A percentile compares a stretch with the other conserved stretches of the same genome.
Conservation (phyloP, 495 filamentous ascomycete species). For the Aspergillus ostianus region DNA sequence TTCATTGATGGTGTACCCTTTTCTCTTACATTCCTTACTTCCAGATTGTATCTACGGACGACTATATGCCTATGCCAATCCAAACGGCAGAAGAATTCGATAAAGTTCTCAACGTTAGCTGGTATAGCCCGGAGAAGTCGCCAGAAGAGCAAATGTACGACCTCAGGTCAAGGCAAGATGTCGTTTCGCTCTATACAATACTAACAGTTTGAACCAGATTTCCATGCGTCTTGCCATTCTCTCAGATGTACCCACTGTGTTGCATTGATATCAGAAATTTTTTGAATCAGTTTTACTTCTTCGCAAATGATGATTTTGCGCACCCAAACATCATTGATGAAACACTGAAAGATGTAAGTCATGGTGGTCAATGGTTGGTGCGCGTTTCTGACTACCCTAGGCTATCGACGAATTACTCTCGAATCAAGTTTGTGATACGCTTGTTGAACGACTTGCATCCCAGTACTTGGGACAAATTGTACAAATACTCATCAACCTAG, state of each 20-base stretch:
- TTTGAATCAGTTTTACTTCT: slow-evolving; percentile 93
- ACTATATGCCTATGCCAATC: slow-evolving; percentile 99
- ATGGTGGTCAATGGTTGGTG: neutral
- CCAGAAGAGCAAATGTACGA: slow-evolving; percentile 72
- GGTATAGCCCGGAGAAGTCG: slow-evolving; percentile 81
- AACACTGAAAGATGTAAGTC: slow-evolving; percentile 69
- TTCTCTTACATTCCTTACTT: slow-evolving; percentile 10
- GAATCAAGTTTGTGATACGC: slow-evolving; percentile 80
- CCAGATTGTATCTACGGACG: slow-evolving; percentile 90
- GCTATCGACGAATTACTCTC: slow-evolving; percentile 89
- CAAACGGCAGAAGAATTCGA: slow-evolving; percentile 86
- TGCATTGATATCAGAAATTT: slow-evolving; percentile 98
- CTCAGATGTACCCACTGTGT: slow-evolving; percentile 97
- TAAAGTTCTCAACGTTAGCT: slow-evolving; percentile 89
- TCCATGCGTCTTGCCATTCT: slow-evolving; percentile 91
- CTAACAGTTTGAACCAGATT: slow-evolving; percentile 53
- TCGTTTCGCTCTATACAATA: neutral
- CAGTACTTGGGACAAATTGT: slow-evolving; percentile 97
- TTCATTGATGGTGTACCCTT: too few relatives aligned
- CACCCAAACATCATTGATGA: slow-evolving; percentile 84
- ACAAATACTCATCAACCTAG: slow-evolving; percentile 95
- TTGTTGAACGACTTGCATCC: slow-evolving; percentile 84
- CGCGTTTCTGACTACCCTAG: slow-evolving; percentile 31
- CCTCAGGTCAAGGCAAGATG: neutral
- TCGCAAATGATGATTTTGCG: slow-evolving; percentile 90